Base-by-base conservation (phyloP, 176 grass and related monocot species). In the Cenchrus purpureus region DNA sequence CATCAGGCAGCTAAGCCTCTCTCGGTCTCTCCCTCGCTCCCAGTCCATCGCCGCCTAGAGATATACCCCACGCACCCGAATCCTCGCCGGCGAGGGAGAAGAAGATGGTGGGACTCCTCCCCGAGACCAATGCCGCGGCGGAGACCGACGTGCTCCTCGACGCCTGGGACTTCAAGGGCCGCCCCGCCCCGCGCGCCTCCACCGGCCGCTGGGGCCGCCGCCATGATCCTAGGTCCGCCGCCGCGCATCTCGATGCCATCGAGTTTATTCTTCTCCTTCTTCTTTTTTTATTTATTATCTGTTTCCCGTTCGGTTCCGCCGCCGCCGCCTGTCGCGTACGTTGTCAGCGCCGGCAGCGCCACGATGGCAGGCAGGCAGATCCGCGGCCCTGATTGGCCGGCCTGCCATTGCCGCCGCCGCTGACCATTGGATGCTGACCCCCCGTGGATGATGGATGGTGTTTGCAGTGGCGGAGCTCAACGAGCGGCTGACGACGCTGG, bases 401-500 rank as follows among this genome's bases (percentile, higher is more conserved):
- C 20, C 5, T 6, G 54, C 54, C 54, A 7, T 6, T 17, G 54
- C 17, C 37, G 37, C 37, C 37, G 37, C 37, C 37, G 37, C 37
- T 40, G 37, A 40, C 37, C 37, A 40, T 40, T 40, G 37, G 37
- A 40, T 40, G 37, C 37, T 40, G 37, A 34, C 22, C 34, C 34
- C 34, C 0, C 34, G 3, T 34, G 34, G 34, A 4, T 40, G 37
- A 40, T 40, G 37, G 37, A 40, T 32, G n/a, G 0, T 0, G 28
- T 48, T 48, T 22, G 34, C 53, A 96, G 97, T 91, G 71, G 93
- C 91, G 64, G 97, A 99, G 88, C 89, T 99, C 64, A 89, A 87
- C 45, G 97, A 99, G 88, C 79, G 97, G 89, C 58, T 99, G 69
- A 92, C 93, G 64, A 96, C 93, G 81, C 91, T 99, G 51, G 97